A percentile compares a stretch with the other conserved stretches of the same genome.
Evolutionary conservation across 768 basidiomycete genomes (phyloP).

Genomic region (Suillus hirtellus): DNA sequence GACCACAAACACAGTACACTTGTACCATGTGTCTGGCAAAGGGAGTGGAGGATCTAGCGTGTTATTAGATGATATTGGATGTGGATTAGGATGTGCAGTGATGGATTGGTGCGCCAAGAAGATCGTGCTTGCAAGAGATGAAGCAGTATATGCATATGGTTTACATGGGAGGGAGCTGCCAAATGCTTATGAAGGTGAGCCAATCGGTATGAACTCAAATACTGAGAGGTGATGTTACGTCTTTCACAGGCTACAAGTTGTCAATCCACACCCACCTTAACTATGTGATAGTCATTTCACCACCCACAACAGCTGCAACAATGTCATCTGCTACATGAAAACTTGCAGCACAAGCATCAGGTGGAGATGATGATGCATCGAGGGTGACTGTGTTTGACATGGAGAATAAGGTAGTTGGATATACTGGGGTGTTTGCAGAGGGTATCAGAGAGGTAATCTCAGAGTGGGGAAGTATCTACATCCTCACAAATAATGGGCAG

Average conservation of each 20-base stretch:
- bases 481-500: slow-evolving; percentile 76
- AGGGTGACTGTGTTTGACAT: slow-evolving; percentile 88
- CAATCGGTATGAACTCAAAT: neutral
- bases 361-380: slow-evolving; percentile 56
- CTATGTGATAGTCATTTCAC: slow-evolving; percentile 89
- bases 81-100: slow-evolving; percentile 78
- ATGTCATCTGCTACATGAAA: slow-evolving; percentile 52
- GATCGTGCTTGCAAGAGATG: slow-evolving; percentile 86
- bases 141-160: slow-evolving; percentile 87
- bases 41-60: slow-evolving; percentile 64
- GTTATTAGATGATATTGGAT: slow-evolving; percentile 85
- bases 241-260: slow-evolving; percentile 47
- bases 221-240: neutral
- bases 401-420: slow-evolving; percentile 89
- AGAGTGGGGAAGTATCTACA: slow-evolving; percentile 78
- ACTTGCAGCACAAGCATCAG: slow-evolving; percentile 21
- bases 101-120: slow-evolving; percentile 74
- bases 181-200: slow-evolving; percentile 87
- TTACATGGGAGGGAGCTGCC: slow-evolving; percentile 81
- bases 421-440: slow-evolving; percentile 75
- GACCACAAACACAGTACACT: slow-evolving; percentile 82
- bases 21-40: slow-evolving; percentile 72
- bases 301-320: slow-evolving; percentile 71
- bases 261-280: slow-evolving; percentile 77
- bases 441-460: slow-evolving; percentile 84